Percentiles rank a stretch among this genome's conserved stretches.
Evolutionary conservation across 2,329 filamentous ascomycete species (phyloP).

Genomic region (Fusarium siculi): DNA sequence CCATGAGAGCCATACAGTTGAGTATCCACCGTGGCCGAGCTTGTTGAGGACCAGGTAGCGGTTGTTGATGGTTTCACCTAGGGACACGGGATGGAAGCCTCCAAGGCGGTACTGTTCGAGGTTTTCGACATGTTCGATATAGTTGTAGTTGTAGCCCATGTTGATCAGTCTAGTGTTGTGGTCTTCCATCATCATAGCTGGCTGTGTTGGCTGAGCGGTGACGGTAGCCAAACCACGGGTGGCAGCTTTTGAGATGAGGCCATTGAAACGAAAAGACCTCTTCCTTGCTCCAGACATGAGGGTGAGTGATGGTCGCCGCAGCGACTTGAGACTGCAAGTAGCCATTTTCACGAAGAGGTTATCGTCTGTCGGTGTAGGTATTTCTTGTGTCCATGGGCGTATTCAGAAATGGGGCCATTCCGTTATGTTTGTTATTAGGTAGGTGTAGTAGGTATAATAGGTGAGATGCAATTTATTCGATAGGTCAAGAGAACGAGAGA

Average conservation of each 20-base stretch:
- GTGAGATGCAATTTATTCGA: background rate
- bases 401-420: conserved; percentile 17
- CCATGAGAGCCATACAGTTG: conserved; percentile 42
- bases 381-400: conserved; percentile 15
- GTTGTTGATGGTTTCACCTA: conserved; percentile 39
- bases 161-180: conserved; percentile 32
- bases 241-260: conserved; percentile 26
- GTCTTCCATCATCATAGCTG: conserved; percentile 27
- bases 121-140: conserved; percentile 38
- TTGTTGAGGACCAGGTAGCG: conserved; percentile 41
- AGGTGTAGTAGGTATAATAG: background rate
- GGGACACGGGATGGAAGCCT: conserved; percentile 33
- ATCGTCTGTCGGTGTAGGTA: conserved; percentile 14
- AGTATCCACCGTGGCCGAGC: conserved; percentile 40
- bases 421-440: background rate
- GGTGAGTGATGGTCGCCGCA: conserved; percentile 32
- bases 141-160: conserved; percentile 38
- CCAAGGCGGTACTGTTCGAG: conserved; percentile 36
- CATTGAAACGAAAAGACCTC: conserved; percentile 15
- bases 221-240: conserved; percentile 27
- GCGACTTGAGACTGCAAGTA: conserved; percentile 35
- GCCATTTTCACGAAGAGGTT: conserved; percentile 26
- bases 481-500: background rate
- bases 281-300: conserved; percentile 27
- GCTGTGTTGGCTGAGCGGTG: conserved; percentile 29